Base-by-base conservation (phyloP, 148 eudicot genomes). In the Chenopodium album region DNA sequence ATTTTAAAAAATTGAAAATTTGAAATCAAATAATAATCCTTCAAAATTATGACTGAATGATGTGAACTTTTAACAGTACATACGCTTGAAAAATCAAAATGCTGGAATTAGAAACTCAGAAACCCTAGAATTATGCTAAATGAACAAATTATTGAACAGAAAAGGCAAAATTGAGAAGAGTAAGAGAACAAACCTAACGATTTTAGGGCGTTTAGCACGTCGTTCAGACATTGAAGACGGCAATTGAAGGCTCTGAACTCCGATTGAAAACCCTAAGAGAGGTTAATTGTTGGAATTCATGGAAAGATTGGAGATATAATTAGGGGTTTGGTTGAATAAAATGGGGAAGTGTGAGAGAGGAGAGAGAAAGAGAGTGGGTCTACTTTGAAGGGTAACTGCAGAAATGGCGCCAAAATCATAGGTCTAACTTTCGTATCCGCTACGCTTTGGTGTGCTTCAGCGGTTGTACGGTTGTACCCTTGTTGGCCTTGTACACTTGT, bases 171-270 rank as follows among this genome's bases (percentile, higher is more conserved):
- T 50, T 73, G 9, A 48, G 78, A 70, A 32, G 6, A 73, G 7
- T n/a, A 19, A 69, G 11, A 28, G 76, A 41, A 73, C 71, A 46
- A 81, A 92, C 95, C 95, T 92, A 83, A 19, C 86, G 87, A 87
- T 67, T 90, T 90, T 92, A 67, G 88, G 89, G 84, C 95, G 95
- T 81, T 92, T 92, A 1, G 89, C 81, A 22, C 84, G 86, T 63
- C 87, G 85, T 70, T 90, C 89, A 17, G 78, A 78, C 95, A 90
- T 90, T 46, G 78, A 2, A 37, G 66, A 52, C 10, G 29, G 13
- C n/a, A 26, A 31, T 50, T 8, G 22, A 34, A 22, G 75, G 4
- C 16, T 31, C n/a, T 16, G 28, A 71, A 26, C n/a, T 37, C 68
- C 37, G 44, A 75, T 12, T 48, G 73, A 56, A 59, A 66, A 16